Percentiles rank a stretch among this genome's conserved stretches.
These are phyloP conservation scores for Aureobasidium sp. DNA, from an alignment of 2,329 filamentous ascomycete species.

Conservation along the genomic window DNA sequence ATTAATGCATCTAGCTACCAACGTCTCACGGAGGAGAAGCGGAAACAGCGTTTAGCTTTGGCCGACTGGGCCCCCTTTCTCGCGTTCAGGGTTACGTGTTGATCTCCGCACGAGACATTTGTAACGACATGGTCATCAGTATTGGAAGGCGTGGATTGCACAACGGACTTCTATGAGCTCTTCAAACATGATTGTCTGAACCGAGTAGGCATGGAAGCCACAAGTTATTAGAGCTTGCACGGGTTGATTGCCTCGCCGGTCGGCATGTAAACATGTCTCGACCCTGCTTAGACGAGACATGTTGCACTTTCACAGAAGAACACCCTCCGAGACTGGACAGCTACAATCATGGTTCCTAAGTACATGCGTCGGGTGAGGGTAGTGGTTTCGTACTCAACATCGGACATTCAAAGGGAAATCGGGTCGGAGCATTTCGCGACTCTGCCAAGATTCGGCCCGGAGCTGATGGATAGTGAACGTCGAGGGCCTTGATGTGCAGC, in stretches of 20 bases:
- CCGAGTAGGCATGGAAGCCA: background rate
- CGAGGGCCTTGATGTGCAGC: background rate
- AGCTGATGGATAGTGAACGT: background rate
- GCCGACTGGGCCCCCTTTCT: slow-evolving; percentile 13
- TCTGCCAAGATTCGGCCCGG: slow-evolving; percentile 6
- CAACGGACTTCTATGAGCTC: background rate
- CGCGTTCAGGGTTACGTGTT: slow-evolving; percentile 13
- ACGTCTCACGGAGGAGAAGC: slow-evolving; percentile 6
- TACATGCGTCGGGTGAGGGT: too few species aligned
- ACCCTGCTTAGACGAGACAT: too few species aligned
- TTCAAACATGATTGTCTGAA: background rate
- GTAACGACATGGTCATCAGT: slow-evolving; percentile 5
- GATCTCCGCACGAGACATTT: background rate
- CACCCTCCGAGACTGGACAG: too few species aligned
- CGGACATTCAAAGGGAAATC: slow-evolving; percentile 8
- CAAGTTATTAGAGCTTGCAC: too few species aligned
- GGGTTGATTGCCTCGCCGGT: too few species aligned
- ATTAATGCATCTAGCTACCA: slow-evolving; percentile 4
- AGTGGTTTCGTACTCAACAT: slow-evolving; percentile 7
- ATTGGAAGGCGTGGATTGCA: background rate
- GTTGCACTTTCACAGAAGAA: too few species aligned
- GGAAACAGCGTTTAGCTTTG: slow-evolving; percentile 11
- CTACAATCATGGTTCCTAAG: too few species aligned
- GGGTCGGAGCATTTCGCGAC: slow-evolving; percentile 10
- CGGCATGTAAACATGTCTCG: too few species aligned